A percentile compares a stretch with the other conserved stretches of the same genome.
Conservation (phyloP, 352 stramenopile genomes). For the Blastocystis hominis region DNA sequence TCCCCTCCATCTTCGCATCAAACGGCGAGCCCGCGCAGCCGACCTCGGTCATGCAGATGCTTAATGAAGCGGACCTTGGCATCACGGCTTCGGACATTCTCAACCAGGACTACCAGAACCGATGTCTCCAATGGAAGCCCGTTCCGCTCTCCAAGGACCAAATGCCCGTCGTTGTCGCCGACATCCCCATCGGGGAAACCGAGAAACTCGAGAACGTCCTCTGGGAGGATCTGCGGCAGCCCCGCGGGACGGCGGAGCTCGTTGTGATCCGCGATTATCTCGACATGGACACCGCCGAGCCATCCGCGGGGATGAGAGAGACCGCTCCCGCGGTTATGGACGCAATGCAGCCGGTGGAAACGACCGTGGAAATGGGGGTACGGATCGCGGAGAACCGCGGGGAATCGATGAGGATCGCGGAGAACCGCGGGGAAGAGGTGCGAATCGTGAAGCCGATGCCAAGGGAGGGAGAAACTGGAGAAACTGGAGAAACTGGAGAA, state of each 20-base stretch:
- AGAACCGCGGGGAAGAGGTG: no score
- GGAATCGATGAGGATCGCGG: no score
- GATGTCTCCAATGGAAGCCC: background rate
- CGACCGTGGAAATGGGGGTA: background rate
- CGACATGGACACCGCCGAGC: background rate
- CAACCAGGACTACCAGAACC: background rate
- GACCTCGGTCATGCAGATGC: background rate
- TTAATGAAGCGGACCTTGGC: background rate
- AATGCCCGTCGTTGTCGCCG: constrained; percentile 7
- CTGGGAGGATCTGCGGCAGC: background rate
- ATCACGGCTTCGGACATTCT: background rate
- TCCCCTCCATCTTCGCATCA: background rate
- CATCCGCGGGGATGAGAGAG: no score
- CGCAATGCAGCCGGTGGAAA: background rate
- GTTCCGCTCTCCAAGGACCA: background rate
- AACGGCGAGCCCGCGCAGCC: background rate
- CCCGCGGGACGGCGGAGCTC: background rate
- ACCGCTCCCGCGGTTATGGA: background rate
- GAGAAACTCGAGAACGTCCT: background rate
- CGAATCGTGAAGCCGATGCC: background rate
- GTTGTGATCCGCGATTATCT: background rate
- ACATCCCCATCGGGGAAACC: background rate
- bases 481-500: no score
- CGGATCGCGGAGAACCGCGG: background rate
- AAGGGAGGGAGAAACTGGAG: background rate